Evolutionary conservation across 306 rosid genomes (phyloP).

Genomic region (Fragaria iinumae): DNA sequence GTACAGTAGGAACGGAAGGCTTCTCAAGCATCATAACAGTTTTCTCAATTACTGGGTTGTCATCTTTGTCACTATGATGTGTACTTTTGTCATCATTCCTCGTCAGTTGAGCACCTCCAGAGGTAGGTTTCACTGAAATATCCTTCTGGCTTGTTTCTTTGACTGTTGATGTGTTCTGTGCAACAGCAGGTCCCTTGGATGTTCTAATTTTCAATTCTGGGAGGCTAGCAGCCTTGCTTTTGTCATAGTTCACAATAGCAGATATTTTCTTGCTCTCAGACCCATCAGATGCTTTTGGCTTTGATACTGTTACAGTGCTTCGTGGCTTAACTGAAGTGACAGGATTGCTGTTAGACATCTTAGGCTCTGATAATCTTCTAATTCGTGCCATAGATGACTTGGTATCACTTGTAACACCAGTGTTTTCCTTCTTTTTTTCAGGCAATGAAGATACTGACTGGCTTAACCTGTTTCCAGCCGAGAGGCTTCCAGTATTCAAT

Average conservation of each 20-base stretch:
- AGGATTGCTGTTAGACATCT: conserved; percentile 49
- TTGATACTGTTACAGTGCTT: conserved; percentile 37
- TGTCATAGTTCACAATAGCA: conserved; percentile 73
- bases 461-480: conserved; percentile 57
- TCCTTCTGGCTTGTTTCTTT: conserved; percentile 51
- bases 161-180: conserved; percentile 40
- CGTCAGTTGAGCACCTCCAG: conserved; percentile 45
- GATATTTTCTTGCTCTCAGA: conserved; percentile 78
- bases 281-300: conserved; percentile 51
- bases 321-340: conserved; percentile 49
- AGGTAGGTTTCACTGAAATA: conserved; percentile 39
- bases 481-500: conserved; percentile 48
- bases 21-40: conserved; percentile 80
- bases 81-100: conserved; percentile 38
- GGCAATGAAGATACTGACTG: conserved; percentile 76
- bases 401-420: conserved; percentile 46
- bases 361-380: conserved; percentile 94
- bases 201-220: conserved; percentile 92
- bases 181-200: conserved; percentile 50
- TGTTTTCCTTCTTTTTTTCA: conserved; percentile 65
- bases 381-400: conserved; percentile 78
- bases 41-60: conserved; percentile 79
- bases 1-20: conserved; percentile 37
- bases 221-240: conserved; percentile 80
- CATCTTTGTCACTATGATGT: conserved; percentile 48